Base-by-base conservation (phyloP, 1,139 yeast genomes). In the Taiozyma sp. region DNA sequence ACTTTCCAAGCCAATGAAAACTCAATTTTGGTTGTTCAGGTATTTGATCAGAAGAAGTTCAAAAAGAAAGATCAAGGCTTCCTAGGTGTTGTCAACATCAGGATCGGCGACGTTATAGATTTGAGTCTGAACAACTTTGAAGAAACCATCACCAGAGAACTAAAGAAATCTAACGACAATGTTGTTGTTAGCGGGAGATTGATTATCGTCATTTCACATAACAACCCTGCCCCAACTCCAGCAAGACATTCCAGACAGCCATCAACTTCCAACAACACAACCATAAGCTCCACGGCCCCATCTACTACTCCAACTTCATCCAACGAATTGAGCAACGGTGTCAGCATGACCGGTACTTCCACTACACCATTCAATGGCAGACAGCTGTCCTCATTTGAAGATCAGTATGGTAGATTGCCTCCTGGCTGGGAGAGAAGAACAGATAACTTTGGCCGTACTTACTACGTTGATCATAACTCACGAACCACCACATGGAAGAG, bases 341-440 rank as follows among this genome's bases (percentile, higher is more conserved):
- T 60, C 27, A 46, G 24, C 14, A 48, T 60, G 10, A 52, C 54
- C 48, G 48, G 52, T 49, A 55, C 63, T 19, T 55, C 45, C 51
- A 22, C 49, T 52, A 23, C 45, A n/a, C 41, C 39, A 23, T 27
- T 29, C 5, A 57, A 68, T 40, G 71, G 71, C 61, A 79, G 90
- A 65, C 93, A 85, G 60, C 86, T 84, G 62, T 87, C 96, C 2
- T 89, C 98, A 2, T 93, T 93, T 67, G 99, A 93, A 70, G 99
- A 93, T 70, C 98, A 93, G 67, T 83, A 84, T 63, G 99, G 99
- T 47, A 79, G 97, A 64, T 76, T 93, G 60, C 99, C 99, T 7
- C 89, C 97, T 4, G 99, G 99, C 4, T 93, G 99, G 99, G 99
- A 93, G 71, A 83, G 99, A 62, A 83, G 98, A 70, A 92, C 98